Conservation (phyloP, 257 asterid genomes). For the Handroanthus guayacan region DNA sequence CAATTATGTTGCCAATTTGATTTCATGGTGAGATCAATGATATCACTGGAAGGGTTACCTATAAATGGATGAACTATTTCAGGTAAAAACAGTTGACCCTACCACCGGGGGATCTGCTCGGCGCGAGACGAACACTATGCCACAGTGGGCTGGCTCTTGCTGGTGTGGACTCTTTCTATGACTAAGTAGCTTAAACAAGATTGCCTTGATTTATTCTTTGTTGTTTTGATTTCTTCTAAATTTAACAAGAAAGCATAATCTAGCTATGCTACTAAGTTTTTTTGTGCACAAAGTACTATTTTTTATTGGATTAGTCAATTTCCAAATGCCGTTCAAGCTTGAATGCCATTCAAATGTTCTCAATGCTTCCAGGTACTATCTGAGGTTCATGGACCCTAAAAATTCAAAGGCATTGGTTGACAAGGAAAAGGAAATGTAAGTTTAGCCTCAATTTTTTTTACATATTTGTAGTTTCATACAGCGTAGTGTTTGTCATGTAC, state of each 20-base stretch:
- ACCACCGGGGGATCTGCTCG: slow-evolving; percentile 70
- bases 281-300: neutral
- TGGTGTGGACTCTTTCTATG: slow-evolving; percentile 58
- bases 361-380: slow-evolving; percentile 78
- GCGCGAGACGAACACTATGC: slow-evolving; percentile 98
- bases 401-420: slow-evolving; percentile 82
- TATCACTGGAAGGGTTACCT: slow-evolving; percentile 15
- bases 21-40: neutral
- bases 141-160: slow-evolving; percentile 99
- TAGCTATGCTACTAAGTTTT: slow-evolving; percentile 12
- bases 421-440: slow-evolving; percentile 86
- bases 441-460: slow-evolving; percentile 19
- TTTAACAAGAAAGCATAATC: slow-evolving; percentile 14
- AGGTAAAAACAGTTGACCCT: slow-evolving; percentile 80
- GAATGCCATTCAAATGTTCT: slow-evolving; percentile 2
- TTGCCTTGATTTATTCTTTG: slow-evolving; percentile 16
- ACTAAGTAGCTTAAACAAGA: slow-evolving; percentile 27
- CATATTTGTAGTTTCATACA: slow-evolving; percentile 17
- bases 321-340: neutral
- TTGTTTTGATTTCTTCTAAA: slow-evolving; percentile 19
- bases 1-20: slow-evolving; percentile 9
- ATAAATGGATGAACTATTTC: slow-evolving; percentile 38
- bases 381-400: slow-evolving; percentile 95
- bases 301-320: neutral
- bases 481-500: slow-evolving; percentile 18